Evolutionary conservation across 2,329 filamentous ascomycete species (phyloP), one percentile per base, ranked within the genome.

Genomic region (Trichoderma koningiopsis): DNA sequence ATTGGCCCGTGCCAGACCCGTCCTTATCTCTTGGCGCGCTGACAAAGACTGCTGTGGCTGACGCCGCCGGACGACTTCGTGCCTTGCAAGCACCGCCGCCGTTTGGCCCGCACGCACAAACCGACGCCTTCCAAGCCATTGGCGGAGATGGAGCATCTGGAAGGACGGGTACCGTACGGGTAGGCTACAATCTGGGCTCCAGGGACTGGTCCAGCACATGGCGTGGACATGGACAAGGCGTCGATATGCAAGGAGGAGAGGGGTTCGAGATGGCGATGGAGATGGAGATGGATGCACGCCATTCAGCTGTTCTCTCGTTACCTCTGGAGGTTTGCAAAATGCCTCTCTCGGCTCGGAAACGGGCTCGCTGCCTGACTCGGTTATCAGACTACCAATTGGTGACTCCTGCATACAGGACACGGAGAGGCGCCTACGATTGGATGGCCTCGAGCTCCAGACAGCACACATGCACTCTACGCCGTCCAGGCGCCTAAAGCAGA

Each of bases 11-110:
- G 67, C 59, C 11, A n/a, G 60, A 8, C 55, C 67, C 53, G 22
- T 52, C 59, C 60, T 69, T 69, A 69, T 69, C 67, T 69, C 60
- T 69, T 67, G 64, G 67, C 58, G 60, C 22, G 67, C 40, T 69
- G 67, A 69, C 67, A 64, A 69, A 69, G 67, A 29, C 35, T 5
- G 43, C 16, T 69, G 67, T 69, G 67, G 67, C 67, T 69, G 67
- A 69, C 55, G 67, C 57, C 49, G 59, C 56, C 49, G 59, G 53
- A 64, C 40, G 57, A 40, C 29, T 59, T 35, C 63, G 31, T 64
- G 67, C 67, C 67, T 63, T 63, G 67, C 43, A 53, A 33, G 53
- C 67, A 58, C 52, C 53, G 67, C 49, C 49, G 35, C 53, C 53
- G 33, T 68, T 57, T 60, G 63, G 40, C 63, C 53, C 55, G 40